Conservation (phyloP, 208 protist genomes). For the Acanthamoeba healyi region DNA sequence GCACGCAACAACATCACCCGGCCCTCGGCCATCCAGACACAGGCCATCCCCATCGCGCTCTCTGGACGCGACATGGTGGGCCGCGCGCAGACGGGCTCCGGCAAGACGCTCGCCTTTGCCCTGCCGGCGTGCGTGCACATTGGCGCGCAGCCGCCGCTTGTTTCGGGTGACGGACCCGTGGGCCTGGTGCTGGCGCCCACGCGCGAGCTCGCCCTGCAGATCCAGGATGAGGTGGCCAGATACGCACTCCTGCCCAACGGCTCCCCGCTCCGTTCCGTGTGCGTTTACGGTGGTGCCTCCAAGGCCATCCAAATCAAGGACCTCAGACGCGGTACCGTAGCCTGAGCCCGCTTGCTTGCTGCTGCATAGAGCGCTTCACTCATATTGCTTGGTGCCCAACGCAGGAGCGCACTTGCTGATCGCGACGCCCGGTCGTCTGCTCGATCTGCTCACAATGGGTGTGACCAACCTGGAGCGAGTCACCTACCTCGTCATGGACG, state of each 20-base stretch:
- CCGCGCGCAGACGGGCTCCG: conserved; percentile 86
- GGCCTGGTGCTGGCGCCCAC: conserved; percentile 92
- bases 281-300: conserved; percentile 91
- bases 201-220: conserved; percentile 92
- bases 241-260: conserved; percentile 62
- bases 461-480: conserved; percentile 89
- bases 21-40: conserved; percentile 62
- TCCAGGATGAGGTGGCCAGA: conserved; percentile 86
- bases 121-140: conserved; percentile 93
- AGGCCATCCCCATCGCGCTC: conserved; percentile 66
- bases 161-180: conserved; percentile 89
- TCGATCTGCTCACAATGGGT: conserved; percentile 89
- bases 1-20: conserved; percentile 22
- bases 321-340: conserved; percentile 85
- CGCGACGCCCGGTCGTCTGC: conserved; percentile 93
- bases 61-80: conserved; percentile 71
- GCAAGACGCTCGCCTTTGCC: conserved; percentile 92
- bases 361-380: too few species aligned
- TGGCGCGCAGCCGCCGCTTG: conserved; percentile 81
- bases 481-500: conserved; percentile 94
- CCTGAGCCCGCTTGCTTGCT: too few species aligned
- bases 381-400: too few species aligned
- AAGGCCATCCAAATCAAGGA: conserved; percentile 88
- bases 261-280: conserved; percentile 84
- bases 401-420: conserved; percentile 92